phyloP scores from a whole-genome alignment of 768 basidiomycete species.

The Dioszegia aurantiaca region DNA sequence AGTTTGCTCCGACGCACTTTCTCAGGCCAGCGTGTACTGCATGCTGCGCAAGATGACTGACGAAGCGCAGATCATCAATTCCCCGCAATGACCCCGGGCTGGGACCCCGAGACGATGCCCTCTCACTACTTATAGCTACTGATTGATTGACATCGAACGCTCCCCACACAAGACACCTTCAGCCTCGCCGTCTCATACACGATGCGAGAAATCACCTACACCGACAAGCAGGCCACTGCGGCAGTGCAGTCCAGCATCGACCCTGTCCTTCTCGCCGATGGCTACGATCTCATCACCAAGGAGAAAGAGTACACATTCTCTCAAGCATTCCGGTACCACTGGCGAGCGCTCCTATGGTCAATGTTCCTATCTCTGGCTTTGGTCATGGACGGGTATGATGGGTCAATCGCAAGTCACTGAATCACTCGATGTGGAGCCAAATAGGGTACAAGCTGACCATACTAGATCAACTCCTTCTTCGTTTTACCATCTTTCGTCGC shows the following conservation, averaged over 20 bases:
- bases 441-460: not conserved
- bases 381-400: slow-evolving; percentile 25
- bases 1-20: no score
- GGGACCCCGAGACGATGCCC: not conserved
- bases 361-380: slow-evolving; percentile 19
- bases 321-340: slow-evolving; percentile 18
- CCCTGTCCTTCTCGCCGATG: slow-evolving; percentile 15
- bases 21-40: not conserved
- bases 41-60: not conserved
- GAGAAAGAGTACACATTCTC: slow-evolving; percentile 18
- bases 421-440: no score
- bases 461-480: slow-evolving; percentile 24
- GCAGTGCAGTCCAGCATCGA: slow-evolving; percentile 2
- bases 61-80: not conserved
- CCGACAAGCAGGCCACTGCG: slow-evolving; percentile 9
- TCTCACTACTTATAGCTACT: not conserved
- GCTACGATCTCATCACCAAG: slow-evolving; percentile 15
- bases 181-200: not conserved
- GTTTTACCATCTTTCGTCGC: slow-evolving; percentile 19
- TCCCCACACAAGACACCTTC: not conserved
- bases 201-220: slow-evolving; percentile 4
- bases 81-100: slow-evolving; percentile 5
- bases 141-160: no score
- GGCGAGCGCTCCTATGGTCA: slow-evolving; percentile 21
- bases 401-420: slow-evolving; percentile 15